These are phyloP conservation scores for Aspergillus carlsbadensis DNA, from an alignment of 495 filamentous ascomycete genomes.

Conservation along the genomic window DNA sequence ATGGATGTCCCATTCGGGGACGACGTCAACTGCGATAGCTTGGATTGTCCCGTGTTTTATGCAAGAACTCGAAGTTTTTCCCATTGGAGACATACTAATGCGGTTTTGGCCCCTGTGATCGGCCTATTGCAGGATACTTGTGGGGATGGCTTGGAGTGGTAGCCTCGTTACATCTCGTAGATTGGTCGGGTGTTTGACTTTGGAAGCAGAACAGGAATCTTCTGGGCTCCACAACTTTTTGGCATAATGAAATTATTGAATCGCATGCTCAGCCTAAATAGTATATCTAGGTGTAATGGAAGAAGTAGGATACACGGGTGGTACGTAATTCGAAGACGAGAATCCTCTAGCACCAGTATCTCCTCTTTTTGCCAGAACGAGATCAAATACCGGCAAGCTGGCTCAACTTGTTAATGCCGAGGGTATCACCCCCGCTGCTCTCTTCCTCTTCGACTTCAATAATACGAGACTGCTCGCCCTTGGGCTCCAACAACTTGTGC, in stretches of 20 bases:
- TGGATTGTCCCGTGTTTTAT: slow-evolving; percentile 93
- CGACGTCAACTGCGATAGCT: slow-evolving; percentile 79
- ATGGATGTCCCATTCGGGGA: slow-evolving; percentile 69
- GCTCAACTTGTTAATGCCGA: slow-evolving; percentile 26
- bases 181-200: too few species aligned
- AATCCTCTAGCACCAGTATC: too few species aligned
- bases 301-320: too few species aligned
- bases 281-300: too few species aligned
- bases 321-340: too few species aligned
- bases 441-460: slow-evolving; percentile 28
- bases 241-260: too few species aligned
- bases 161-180: slow-evolving; percentile 12
- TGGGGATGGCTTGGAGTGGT: slow-evolving; percentile 46
- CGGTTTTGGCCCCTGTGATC: slow-evolving; percentile 55
- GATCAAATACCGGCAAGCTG: slow-evolving; percentile 18
- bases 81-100: slow-evolving; percentile 56
- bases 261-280: too few species aligned
- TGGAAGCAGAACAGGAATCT: too few species aligned
- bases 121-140: slow-evolving; percentile 51
- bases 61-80: slow-evolving; percentile 70
- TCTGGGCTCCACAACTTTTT: too few species aligned
- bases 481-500: too few species aligned
- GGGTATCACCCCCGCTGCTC: slow-evolving; percentile 23
- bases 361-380: too few species aligned
- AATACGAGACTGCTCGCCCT: neutral